Conservation (phyloP, 2,329 filamentous ascomycete genomes). For the Penicillium sumatraense region DNA sequence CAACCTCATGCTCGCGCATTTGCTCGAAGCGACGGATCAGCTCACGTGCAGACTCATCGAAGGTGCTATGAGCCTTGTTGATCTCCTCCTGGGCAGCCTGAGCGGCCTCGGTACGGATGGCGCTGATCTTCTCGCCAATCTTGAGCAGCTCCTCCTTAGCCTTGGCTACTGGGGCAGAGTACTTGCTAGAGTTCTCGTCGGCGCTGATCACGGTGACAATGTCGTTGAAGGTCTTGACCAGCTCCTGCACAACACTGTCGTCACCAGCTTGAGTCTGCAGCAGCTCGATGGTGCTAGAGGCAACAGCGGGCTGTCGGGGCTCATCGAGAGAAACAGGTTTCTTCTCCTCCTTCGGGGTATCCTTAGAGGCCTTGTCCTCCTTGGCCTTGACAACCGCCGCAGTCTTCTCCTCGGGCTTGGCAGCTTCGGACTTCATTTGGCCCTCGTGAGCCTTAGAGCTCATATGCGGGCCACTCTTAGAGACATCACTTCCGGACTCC, state of each 20-base stretch:
- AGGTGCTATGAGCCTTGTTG: constrained; percentile 71
- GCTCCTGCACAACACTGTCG: constrained; percentile 87
- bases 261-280: constrained; percentile 74
- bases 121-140: constrained; percentile 77
- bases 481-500: constrained; percentile 63
- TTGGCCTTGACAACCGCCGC: constrained; percentile 37
- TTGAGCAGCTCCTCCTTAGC: constrained; percentile 81
- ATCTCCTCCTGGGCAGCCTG: constrained; percentile 77
- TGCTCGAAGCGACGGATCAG: constrained; percentile 86
- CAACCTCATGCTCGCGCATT: constrained; percentile 79
- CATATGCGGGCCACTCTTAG: constrained; percentile 55
- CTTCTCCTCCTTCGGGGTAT: constrained; percentile 31
- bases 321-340: constrained; percentile 40
- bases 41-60: constrained; percentile 84
- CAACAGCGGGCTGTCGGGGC: constrained; percentile 42
- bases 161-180: constrained; percentile 77
- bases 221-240: constrained; percentile 94
- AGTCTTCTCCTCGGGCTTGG: constrained; percentile 34
- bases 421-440: constrained; percentile 30
- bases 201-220: constrained; percentile 92
- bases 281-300: constrained; percentile 74
- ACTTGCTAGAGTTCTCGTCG: constrained; percentile 77
- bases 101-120: constrained; percentile 71
- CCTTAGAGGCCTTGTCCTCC: constrained; percentile 32
- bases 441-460: constrained; percentile 41